Conservation (phyloP, 768 basidiomycete species). For the Mycena chlorophos region DNA sequence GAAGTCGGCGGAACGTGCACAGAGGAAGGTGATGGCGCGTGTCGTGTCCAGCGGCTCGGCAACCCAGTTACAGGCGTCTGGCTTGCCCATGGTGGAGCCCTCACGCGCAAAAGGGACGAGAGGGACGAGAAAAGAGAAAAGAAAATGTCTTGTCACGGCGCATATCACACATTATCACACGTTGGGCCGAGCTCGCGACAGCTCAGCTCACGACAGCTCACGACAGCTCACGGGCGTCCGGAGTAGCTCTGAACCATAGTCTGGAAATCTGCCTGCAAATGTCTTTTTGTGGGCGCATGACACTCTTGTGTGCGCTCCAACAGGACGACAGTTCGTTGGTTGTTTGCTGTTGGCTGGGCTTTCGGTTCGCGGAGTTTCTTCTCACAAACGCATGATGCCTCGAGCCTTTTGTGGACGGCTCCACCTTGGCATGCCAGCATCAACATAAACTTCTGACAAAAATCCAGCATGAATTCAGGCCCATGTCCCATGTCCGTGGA, state of each 20-base stretch:
- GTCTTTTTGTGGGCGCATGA: not conserved
- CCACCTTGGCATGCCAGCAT: no score
- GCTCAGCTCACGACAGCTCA: not conserved
- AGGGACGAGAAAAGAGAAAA: not conserved
- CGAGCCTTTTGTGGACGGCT: no score
- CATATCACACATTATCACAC: not conserved
- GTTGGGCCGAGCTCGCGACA: not conserved
- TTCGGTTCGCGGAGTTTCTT: no score
- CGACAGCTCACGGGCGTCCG: not conserved
- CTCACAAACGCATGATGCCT: no score
- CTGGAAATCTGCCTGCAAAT: conserved; percentile 2
- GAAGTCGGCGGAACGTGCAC: not conserved
- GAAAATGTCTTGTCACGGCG: not conserved
- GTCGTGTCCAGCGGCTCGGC: not conserved
- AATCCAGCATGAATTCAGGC: no score
- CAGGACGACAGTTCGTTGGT: no score
- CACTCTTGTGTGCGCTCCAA: conserved; percentile 12
- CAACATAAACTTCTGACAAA: no score
- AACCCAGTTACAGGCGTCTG: not conserved
- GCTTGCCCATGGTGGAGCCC: not conserved
- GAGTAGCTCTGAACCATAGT: not conserved
- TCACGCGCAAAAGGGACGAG: no score
- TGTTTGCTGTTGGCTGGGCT: no score
- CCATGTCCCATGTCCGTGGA: no score
- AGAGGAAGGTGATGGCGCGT: not conserved